Conservation (phyloP, 352 stramenopile species). For the Thraustotheca clavata region DNA sequence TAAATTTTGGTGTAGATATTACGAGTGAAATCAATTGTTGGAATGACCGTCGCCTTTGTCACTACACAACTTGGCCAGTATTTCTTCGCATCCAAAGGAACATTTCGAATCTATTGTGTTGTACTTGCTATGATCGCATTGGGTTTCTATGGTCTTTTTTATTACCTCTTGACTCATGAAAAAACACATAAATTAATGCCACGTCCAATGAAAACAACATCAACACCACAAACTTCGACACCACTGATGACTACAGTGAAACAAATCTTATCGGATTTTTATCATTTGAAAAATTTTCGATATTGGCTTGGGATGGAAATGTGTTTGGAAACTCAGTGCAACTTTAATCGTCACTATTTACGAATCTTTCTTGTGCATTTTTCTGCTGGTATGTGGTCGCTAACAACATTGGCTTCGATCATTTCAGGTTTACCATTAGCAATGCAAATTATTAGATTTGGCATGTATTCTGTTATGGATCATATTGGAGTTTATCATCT, state of each 20-base stretch:
- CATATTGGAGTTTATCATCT: constrained; percentile 6
- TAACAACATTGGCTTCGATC: background rate
- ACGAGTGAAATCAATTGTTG: constrained; percentile 2
- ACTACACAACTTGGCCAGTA: background rate
- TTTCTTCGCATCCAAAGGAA: background rate
- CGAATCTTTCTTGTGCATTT: constrained; percentile 5
- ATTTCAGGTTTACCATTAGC: background rate
- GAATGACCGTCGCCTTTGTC: constrained; percentile 1
- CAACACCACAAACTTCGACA: background rate
- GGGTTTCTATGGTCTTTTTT: background rate
- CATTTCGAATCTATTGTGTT: constrained; percentile 11
- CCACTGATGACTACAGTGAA: background rate
- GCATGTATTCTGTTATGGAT: constrained; percentile 3
- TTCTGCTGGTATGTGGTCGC: background rate
- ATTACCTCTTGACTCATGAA: background rate
- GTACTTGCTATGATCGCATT: background rate
- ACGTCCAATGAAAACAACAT: background rate
- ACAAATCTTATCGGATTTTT: constrained; percentile 1
- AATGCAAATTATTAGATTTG: constrained; percentile 5
- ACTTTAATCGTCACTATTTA: constrained; percentile 12
- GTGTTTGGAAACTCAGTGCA: constrained; percentile 19
- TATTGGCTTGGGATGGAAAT: constrained; percentile 19
- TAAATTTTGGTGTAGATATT: background rate
- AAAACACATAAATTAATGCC: background rate
- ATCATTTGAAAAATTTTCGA: constrained; percentile 6